Percentiles rank a stretch among this genome's conserved stretches.
phyloP scores from a whole-genome alignment of 805 yeast genomes.

The Sugiyamaella marilandica region DNA sequence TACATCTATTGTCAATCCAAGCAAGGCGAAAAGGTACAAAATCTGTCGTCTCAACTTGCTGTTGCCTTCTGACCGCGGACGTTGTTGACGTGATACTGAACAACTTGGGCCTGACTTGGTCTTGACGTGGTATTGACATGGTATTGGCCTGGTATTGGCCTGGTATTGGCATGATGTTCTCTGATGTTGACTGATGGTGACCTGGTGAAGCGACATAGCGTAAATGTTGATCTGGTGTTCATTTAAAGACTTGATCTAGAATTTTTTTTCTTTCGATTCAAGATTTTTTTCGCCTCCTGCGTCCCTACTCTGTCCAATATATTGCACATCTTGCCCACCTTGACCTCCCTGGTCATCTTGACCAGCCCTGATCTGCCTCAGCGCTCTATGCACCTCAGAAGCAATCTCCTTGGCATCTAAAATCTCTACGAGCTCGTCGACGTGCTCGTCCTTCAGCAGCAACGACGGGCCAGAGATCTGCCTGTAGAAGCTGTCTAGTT shows the following conservation, averaged over 20 bases:
- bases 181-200: no score
- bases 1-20: no score
- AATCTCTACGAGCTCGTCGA: conserved; percentile 42
- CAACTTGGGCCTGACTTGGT: no score
- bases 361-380: conserved; percentile 21
- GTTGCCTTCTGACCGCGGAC: no score
- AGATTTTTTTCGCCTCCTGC: background rate
- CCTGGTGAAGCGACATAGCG: no score
- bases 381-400: conserved; percentile 25
- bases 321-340: background rate
- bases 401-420: conserved; percentile 35
- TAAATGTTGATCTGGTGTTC: no score
- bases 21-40: no score
- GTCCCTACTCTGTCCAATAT: background rate
- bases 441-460: conserved; percentile 42
- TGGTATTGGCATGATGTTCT: no score
- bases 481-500: conserved; percentile 22
- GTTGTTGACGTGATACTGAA: no score
- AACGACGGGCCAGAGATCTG: conserved; percentile 5
- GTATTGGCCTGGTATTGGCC: background rate
- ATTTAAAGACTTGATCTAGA: no score
- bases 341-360: background rate
- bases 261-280: no score
- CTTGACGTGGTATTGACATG: background rate
- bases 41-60: no score